phyloP scores from a whole-genome alignment of 139 green algal species.

The Chlorella ohadii region DNA sequence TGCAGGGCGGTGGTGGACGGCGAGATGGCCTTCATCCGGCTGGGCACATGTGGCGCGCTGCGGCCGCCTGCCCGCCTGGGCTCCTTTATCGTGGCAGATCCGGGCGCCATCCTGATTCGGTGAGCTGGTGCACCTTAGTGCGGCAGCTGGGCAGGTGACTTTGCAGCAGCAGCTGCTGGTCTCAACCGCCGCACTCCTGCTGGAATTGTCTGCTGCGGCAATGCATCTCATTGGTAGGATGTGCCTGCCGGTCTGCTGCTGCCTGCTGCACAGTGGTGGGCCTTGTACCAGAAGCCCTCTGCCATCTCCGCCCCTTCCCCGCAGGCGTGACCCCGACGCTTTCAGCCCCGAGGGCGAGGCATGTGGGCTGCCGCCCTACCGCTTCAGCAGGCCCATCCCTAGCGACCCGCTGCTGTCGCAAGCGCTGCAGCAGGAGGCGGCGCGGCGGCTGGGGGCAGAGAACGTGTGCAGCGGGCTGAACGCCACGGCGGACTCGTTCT shows the following conservation, averaged over 20 bases:
- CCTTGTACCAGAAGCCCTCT: no score
- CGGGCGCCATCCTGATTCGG: constrained; percentile 65
- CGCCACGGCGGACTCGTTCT: constrained; percentile 81
- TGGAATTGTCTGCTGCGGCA: no score
- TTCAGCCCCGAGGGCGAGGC: constrained; percentile 39
- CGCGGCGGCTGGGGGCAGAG: constrained; percentile 26
- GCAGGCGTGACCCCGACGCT: constrained; percentile 66
- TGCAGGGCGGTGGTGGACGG: constrained; percentile 64
- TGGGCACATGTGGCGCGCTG: constrained; percentile 81
- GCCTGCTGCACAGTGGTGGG: no score
- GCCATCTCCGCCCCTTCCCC: no score
- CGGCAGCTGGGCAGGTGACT: no score
- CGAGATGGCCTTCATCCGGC: constrained; percentile 71
- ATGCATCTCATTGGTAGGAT: no score
- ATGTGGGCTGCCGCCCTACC: constrained; percentile 42
- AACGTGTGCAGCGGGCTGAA: constrained; percentile 72
- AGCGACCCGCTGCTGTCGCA: constrained; percentile 52
- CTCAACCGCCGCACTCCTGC: no score
- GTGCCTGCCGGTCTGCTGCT: no score
- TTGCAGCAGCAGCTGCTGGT: no score
- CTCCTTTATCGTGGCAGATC: constrained; percentile 62
- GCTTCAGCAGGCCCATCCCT: constrained; percentile 52
- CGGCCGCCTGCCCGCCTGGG: constrained; percentile 69
- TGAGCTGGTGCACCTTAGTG: constrained; percentile 27
- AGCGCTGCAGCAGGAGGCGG: constrained; percentile 52